phyloP scores from a whole-genome alignment of 163 green algal genomes.

The Scenedesmus sp. region DNA sequence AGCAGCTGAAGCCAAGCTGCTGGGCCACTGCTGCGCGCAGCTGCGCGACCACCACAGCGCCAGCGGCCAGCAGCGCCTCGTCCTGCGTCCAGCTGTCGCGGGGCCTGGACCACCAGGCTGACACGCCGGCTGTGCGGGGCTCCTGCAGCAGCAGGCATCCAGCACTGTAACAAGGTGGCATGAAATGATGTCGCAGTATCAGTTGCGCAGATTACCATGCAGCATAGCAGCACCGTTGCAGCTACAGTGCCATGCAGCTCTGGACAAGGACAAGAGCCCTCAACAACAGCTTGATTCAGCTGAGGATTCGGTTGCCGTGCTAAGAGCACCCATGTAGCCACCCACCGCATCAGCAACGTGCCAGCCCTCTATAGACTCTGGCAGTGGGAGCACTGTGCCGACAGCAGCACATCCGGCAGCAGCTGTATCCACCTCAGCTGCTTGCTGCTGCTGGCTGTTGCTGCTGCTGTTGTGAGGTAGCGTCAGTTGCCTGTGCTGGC shows the following conservation, averaged over 20 bases:
- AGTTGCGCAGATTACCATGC: constrained; percentile 66
- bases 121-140: constrained; percentile 25
- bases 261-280: too few species aligned
- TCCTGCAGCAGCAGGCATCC: constrained; percentile 32
- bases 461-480: not conserved
- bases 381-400: not conserved
- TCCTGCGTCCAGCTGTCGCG: constrained; percentile 59
- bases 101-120: constrained; percentile 67
- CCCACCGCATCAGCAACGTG: constrained; percentile 52
- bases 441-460: constrained; percentile 17
- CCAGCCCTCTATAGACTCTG: constrained; percentile 50
- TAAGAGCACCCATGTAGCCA: not conserved
- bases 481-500: not conserved
- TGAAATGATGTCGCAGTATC: not conserved
- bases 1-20: constrained; percentile 82
- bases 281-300: not conserved
- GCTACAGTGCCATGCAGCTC: too few species aligned
- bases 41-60: constrained; percentile 69
- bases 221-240: too few species aligned
- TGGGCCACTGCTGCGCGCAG: constrained; percentile 69
- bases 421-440: not conserved
- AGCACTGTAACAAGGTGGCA: not conserved
- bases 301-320: too few species aligned
- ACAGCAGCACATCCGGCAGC: not conserved
- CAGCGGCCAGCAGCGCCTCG: constrained; percentile 79